Evolutionary conservation across 2,329 filamentous ascomycete species (phyloP).

Genomic region (Alternaria alternata): DNA sequence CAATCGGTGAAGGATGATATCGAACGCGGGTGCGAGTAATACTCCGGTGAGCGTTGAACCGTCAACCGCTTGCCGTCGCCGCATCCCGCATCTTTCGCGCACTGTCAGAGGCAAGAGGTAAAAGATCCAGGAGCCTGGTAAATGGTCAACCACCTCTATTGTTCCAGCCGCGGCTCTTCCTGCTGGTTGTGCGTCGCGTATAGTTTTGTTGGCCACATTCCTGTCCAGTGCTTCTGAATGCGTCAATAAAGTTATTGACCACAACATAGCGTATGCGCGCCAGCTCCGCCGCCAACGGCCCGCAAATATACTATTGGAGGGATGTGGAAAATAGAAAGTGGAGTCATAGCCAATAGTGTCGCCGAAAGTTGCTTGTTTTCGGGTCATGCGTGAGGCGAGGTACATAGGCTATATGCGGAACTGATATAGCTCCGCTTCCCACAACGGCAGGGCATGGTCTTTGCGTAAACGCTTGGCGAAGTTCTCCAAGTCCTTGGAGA

Average conservation of each 20-base stretch:
- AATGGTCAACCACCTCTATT: conserved; percentile 6
- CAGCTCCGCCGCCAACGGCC: conserved; percentile 8
- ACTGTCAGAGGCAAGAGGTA: conserved; percentile 12
- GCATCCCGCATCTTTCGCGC: conserved; percentile 5
- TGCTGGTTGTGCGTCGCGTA: not conserved
- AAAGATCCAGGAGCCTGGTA: conserved; percentile 19
- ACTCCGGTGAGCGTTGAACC: conserved; percentile 20
- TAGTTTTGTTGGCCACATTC: not conserved
- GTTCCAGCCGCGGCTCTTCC: conserved; percentile 1
- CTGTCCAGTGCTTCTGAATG: not conserved
- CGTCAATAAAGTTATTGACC: not conserved
- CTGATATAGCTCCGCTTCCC: conserved; percentile 22
- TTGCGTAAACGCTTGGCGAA: conserved; percentile 1
- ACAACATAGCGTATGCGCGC: conserved; percentile 2
- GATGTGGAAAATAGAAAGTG: conserved; percentile 10
- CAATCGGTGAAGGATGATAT: conserved; percentile 5
- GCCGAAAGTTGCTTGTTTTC: conserved; percentile 10
- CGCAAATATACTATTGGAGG: conserved; percentile 14
- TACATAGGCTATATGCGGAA: conserved; percentile 24
- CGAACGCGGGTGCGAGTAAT: conserved; percentile 18
- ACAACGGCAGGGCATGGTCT: conserved; percentile 4
- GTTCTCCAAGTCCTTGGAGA: not conserved
- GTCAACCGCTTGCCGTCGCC: conserved; percentile 14
- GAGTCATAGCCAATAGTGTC: conserved; percentile 15
- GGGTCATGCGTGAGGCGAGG: conserved; percentile 16